Base-by-base conservation (phyloP, 495 filamentous ascomycete genomes). In the Wilcoxina mikolae region DNA sequence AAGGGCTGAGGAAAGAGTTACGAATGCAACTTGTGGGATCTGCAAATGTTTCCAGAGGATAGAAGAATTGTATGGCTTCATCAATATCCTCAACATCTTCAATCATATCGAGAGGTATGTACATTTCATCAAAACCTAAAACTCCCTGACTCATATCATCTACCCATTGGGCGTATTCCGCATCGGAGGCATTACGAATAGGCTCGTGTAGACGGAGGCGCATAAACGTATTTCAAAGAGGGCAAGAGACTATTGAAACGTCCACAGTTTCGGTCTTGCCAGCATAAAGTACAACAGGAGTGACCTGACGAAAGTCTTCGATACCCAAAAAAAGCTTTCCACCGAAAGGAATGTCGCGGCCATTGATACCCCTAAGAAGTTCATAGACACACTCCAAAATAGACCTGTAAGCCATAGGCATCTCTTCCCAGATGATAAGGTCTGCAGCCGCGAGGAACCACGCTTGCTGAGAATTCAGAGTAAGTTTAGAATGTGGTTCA, bases 261-360 rank as follows among this genome's bases (percentile, higher is more conserved):
- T 45, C 20, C 22, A 52, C 20, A 12, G 22, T 46, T 33, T 31
- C 15, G 20, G 38, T 38, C 5, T 23, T 12, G 9, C 42, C 24
- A 31, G 24, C 29, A 28, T 17, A 27, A 0, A 12, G 41, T 17
- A 58, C 46, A 5, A 58, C 43, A 25, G 52, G 52, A 3, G 52
- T 43, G 12, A 58, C 53, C 29, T 58, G 44, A 12, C 27, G 23
- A 27, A 58, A 56, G 18, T 58, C 56, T 0, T 44, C 56, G 7
- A 58, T 7, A 2, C 29, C 56, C 24, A 58, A 12, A 11, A 56
- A 31, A 11, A 56, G 12, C 39, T 58, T 51, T 20, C 45, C 56
- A 20, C 56, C 56, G 47, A 58, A 58, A 0, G 56, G 52, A 4
- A 18, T 24, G 23, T 3, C 0, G 25, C 10, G 35, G 17, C 33